Evolutionary conservation across 495 filamentous ascomycete species (phyloP).

Genomic region (Ramalina intermedia): DNA sequence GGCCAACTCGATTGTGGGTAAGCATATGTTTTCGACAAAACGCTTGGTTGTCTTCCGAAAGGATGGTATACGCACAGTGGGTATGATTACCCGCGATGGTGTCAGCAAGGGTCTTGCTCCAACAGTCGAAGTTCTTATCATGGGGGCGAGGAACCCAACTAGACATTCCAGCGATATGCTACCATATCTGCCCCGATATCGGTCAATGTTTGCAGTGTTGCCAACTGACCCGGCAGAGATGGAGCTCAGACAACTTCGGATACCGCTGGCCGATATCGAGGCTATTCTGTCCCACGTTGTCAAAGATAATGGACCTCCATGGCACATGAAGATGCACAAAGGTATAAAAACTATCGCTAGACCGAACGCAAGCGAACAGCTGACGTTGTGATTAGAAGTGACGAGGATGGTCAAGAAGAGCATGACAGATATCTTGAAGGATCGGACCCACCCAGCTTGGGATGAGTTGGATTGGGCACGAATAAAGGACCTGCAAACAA

Average conservation of each 20-base stretch:
- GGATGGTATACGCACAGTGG: constrained; percentile 65
- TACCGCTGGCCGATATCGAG: constrained; percentile 62
- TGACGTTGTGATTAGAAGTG: constrained; percentile 19
- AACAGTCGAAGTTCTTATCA: constrained; percentile 61
- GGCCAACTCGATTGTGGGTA: constrained; percentile 59
- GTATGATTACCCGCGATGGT: constrained; percentile 66
- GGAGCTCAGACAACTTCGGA: constrained; percentile 42
- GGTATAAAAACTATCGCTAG: constrained; percentile 19
- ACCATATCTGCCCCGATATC: constrained; percentile 58
- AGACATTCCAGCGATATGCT: constrained; percentile 66
- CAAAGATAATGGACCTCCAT: constrained; percentile 38
- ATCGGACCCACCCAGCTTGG: constrained; percentile 64
- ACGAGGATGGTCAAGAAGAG: constrained; percentile 41
- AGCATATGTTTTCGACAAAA: constrained; percentile 57
- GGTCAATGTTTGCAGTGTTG: constrained; percentile 42
- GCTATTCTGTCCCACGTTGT: constrained; percentile 63
- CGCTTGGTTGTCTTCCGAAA: constrained; percentile 61
- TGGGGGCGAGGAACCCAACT: constrained; percentile 43
- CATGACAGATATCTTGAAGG: constrained; percentile 43
- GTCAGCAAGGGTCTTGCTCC: constrained; percentile 44
- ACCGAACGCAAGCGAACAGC: constrained; percentile 17
- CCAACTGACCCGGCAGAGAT: constrained; percentile 43
- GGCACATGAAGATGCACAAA: constrained; percentile 31
- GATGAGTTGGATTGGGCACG: constrained; percentile 70
- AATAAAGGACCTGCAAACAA: constrained; percentile 62